Evolutionary conservation across 495 filamentous ascomycete genomes (phyloP).

Genomic region (Talaromyces borbonicus): DNA sequence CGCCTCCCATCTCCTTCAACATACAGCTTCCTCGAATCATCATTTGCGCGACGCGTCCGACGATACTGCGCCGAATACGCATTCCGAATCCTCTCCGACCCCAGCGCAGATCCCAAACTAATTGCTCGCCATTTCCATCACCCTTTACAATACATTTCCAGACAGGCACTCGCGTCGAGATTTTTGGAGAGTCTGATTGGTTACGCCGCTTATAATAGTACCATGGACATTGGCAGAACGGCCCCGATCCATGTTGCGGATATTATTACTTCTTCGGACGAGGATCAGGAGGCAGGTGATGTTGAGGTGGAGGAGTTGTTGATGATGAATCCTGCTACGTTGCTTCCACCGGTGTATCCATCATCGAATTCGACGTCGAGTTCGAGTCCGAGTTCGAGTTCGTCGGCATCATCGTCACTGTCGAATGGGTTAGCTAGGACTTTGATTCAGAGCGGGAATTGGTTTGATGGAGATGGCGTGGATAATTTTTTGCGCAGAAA

Average conservation of each 20-base stretch:
- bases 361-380: too few species aligned
- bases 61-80: slow-evolving; percentile 53
- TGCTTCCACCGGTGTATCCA: too few species aligned
- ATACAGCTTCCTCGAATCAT: slow-evolving; percentile 41
- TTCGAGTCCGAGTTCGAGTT: neutral
- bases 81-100: slow-evolving; percentile 45
- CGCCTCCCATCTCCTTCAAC: slow-evolving; percentile 6
- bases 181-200: too few species aligned
- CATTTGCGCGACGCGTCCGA: slow-evolving; percentile 61
- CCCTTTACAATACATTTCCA: slow-evolving; percentile 44
- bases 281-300: too few species aligned
- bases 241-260: too few species aligned
- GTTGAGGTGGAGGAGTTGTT: too few species aligned
- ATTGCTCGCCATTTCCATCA: slow-evolving; percentile 56
- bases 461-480: slow-evolving; percentile 64
- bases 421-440: slow-evolving; percentile 39
- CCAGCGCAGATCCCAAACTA: slow-evolving; percentile 35
- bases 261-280: neutral
- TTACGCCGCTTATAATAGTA: too few species aligned
- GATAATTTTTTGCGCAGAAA: slow-evolving; percentile 32
- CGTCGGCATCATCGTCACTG: slow-evolving; percentile 1
- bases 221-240: too few species aligned
- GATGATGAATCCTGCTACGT: too few species aligned
- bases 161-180: slow-evolving; percentile 31
- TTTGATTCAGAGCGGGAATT: slow-evolving; percentile 59